A percentile compares a stretch with the other conserved stretches of the same genome.
Evolutionary conservation across 2,329 filamentous ascomycete genomes (phyloP).

Genomic region (Aspergillus unguis): DNA sequence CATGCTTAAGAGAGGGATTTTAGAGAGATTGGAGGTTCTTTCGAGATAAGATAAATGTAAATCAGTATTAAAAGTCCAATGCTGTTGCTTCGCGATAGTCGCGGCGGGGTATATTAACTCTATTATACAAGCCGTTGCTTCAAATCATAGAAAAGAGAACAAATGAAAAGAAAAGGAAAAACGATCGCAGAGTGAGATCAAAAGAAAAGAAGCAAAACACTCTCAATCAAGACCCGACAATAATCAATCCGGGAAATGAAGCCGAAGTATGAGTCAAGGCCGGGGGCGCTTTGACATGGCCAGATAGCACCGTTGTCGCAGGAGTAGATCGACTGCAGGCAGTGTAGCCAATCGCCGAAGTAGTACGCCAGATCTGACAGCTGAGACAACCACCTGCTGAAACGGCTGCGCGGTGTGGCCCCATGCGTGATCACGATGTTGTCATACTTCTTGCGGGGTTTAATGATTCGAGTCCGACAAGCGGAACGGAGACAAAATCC

Average conservation of each 20-base stretch:
- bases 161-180: constrained; percentile 2
- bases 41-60: constrained; percentile 4
- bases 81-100: constrained; percentile 17
- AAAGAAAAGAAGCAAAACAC: not conserved
- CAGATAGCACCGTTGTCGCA: too few species aligned
- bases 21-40: not conserved
- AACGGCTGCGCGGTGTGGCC: too few species aligned
- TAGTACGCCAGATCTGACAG: constrained; percentile 1
- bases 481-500: too few species aligned
- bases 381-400: constrained; percentile 8
- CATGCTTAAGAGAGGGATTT: too few species aligned
- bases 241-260: constrained; percentile 6
- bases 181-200: not conserved
- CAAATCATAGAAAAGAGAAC: constrained; percentile 15
- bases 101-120: constrained; percentile 40
- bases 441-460: constrained; percentile 18
- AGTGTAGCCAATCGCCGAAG: not conserved
- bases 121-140: constrained; percentile 37
- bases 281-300: constrained; percentile 12
- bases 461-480: not conserved
- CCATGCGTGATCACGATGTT: constrained; percentile 8
- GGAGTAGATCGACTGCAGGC: too few species aligned
- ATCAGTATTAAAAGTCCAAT: not conserved
- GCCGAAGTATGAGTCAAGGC: constrained; percentile 7
- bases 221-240: constrained; percentile 3